These are phyloP conservation scores for Penicillium coffeae DNA, from an alignment of 495 filamentous ascomycete species.

Conservation along the genomic window DNA sequence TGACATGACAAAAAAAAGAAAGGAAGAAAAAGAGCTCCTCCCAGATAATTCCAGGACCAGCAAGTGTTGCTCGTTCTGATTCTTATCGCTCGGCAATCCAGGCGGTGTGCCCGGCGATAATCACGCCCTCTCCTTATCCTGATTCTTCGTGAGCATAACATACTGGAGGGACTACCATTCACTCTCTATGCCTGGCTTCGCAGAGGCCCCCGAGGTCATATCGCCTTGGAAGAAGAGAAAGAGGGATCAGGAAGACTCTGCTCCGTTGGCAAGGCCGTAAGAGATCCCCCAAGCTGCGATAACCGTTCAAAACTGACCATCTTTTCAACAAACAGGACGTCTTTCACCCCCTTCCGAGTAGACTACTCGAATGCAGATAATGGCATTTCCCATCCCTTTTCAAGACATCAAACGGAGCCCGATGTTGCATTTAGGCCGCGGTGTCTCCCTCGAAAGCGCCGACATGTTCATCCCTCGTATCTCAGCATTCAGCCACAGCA, in stretches of 20 bases:
- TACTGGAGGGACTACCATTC: slow-evolving; percentile 4
- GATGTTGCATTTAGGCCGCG: slow-evolving; percentile 24
- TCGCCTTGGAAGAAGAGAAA: slow-evolving; percentile 34
- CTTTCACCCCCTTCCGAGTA: slow-evolving; percentile 15
- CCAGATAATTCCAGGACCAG: no score
- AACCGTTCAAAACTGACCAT: not conserved
- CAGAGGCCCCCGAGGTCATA: slow-evolving; percentile 17
- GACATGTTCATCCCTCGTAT: slow-evolving; percentile 25
- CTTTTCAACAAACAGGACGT: slow-evolving; percentile 1
- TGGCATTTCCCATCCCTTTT: slow-evolving; percentile 10
- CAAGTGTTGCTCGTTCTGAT: no score
- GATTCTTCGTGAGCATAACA: not conserved
- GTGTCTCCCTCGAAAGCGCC: slow-evolving; percentile 35
- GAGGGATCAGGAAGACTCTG: slow-evolving; percentile 28
- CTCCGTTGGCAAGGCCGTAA: slow-evolving; percentile 26
- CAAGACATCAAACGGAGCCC: slow-evolving; percentile 15
- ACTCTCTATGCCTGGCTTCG: slow-evolving; percentile 27
- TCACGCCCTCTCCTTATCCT: not conserved
- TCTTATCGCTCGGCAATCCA: no score
- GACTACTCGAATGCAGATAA: slow-evolving; percentile 15
- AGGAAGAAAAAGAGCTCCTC: no score
- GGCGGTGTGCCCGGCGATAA: not conserved
- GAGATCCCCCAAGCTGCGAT: not conserved
- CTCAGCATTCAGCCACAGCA: slow-evolving; percentile 13
- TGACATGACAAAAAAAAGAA: no score